phyloP scores from a whole-genome alignment of 108 stramenopile genomes.

The Ochromonas danica region DNA sequence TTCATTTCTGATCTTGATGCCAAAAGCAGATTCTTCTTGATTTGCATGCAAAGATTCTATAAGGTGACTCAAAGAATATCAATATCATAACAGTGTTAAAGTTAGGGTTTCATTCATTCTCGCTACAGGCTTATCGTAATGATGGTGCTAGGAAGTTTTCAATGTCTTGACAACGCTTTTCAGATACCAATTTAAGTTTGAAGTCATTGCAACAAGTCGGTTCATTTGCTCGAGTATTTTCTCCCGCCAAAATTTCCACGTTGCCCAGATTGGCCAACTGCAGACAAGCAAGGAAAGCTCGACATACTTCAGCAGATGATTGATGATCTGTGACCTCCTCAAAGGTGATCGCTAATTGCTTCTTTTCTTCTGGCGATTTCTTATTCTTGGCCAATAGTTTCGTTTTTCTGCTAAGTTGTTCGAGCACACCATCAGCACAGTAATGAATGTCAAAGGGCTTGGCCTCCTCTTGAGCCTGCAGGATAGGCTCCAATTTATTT shows the following conservation, averaged over 20 bases:
- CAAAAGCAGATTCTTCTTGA: no score
- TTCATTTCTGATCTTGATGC: not conserved
- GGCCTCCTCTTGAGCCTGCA: slow-evolving; percentile 77
- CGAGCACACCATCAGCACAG: slow-evolving; percentile 67
- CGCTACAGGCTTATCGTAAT: not conserved
- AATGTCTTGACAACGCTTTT: not conserved
- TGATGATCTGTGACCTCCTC: slow-evolving; percentile 41
- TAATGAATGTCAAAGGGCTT: slow-evolving; percentile 83
- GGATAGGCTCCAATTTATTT: slow-evolving; percentile 71
- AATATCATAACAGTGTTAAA: not conserved
- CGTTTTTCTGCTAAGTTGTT: not conserved
- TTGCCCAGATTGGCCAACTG: slow-evolving; percentile 90
- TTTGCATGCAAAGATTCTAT: not conserved
- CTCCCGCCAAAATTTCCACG: slow-evolving; percentile 54
- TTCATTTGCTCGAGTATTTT: no score
- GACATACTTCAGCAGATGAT: slow-evolving; percentile 72
- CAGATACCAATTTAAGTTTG: not conserved
- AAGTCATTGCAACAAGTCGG: no score
- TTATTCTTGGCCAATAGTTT: slow-evolving; percentile 21
- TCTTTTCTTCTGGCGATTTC: slow-evolving; percentile 34
- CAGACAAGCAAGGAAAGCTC: slow-evolving; percentile 85
- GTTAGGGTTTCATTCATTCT: not conserved
- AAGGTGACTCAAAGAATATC: not conserved
- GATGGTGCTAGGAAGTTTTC: not conserved
- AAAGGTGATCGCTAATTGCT: slow-evolving; percentile 38